A percentile compares a stretch with the other conserved stretches of the same genome.
Evolutionary conservation across 2,329 filamentous ascomycete species (phyloP).

Genomic region (Calonectria pauciramosa): DNA sequence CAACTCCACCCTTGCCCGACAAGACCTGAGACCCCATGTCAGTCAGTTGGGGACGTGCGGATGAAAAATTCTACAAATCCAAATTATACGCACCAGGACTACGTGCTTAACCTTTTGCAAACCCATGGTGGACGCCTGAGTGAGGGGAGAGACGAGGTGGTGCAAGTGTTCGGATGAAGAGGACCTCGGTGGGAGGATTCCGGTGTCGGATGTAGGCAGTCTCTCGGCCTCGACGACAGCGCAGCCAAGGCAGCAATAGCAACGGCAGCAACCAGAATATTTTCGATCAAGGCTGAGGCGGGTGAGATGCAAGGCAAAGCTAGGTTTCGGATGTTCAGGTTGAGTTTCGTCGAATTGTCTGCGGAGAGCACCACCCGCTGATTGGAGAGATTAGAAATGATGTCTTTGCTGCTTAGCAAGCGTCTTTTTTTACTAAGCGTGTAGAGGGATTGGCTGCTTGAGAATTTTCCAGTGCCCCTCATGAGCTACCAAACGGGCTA

Average conservation of each 20-base stretch:
- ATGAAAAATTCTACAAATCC: not conserved
- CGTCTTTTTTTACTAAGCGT: slow-evolving; percentile 42
- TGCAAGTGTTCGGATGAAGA: not conserved
- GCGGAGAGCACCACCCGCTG: not conserved
- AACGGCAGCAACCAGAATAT: not conserved
- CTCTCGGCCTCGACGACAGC: not conserved
- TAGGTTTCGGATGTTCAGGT: not conserved
- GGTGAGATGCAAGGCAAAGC: not conserved
- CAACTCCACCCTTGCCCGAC: slow-evolving; percentile 97
- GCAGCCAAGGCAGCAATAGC: not conserved
- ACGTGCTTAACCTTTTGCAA: slow-evolving; percentile 79
- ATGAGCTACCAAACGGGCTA: not conserved
- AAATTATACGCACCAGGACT: slow-evolving; percentile 70
- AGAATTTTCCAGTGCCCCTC: slow-evolving; percentile 10
- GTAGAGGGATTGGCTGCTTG: slow-evolving; percentile 37
- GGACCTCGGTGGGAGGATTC: not conserved
- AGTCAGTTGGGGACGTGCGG: slow-evolving; percentile 34
- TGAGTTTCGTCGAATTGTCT: not conserved
- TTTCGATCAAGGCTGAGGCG: not conserved
- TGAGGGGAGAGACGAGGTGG: not conserved
- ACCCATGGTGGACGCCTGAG: slow-evolving; percentile 47
- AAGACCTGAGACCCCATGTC: slow-evolving; percentile 69
- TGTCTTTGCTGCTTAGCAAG: slow-evolving; percentile 45
- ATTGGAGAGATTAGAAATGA: slow-evolving; percentile 22
- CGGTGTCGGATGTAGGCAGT: not conserved